phyloP scores from a whole-genome alignment of 2,329 filamentous ascomycete species.

The Colletotrichum acutatum region DNA sequence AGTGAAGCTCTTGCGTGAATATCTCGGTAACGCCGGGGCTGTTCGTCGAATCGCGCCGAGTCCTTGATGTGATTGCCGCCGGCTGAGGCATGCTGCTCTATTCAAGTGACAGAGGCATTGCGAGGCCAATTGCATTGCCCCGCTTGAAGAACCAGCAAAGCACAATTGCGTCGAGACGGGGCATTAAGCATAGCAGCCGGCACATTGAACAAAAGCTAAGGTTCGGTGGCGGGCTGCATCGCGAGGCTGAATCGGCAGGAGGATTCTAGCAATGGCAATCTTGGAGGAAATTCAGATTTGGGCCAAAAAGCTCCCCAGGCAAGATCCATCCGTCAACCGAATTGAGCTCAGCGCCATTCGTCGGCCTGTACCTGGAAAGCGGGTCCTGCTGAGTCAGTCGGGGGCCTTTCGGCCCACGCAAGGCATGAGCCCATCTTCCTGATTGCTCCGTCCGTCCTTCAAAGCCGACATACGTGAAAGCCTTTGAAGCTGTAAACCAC shows the following conservation, averaged over 20 bases:
- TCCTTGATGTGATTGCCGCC: slow-evolving; percentile 21
- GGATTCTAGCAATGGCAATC: neutral
- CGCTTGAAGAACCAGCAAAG: slow-evolving; percentile 17
- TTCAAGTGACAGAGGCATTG: slow-evolving; percentile 38
- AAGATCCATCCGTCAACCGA: slow-evolving; percentile 21
- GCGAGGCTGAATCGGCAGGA: slow-evolving; percentile 3
- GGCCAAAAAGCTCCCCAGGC: slow-evolving; percentile 3
- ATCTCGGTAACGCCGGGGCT: neutral
- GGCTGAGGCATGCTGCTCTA: slow-evolving; percentile 38
- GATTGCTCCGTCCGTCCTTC: slow-evolving; percentile 39
- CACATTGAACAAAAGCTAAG: neutral
- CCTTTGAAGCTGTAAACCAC: slow-evolving; percentile 36
- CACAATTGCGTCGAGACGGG: neutral
- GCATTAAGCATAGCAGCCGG: slow-evolving; percentile 29
- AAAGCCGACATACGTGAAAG: slow-evolving; percentile 40
- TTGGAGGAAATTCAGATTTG: neutral
- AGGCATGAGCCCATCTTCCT: slow-evolving; percentile 31
- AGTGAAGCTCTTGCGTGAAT: neutral
- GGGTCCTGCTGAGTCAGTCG: slow-evolving; percentile 26
- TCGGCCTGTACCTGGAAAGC: neutral
- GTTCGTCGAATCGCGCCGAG: slow-evolving; percentile 17
- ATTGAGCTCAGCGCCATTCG: slow-evolving; percentile 24
- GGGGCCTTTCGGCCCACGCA: slow-evolving; percentile 18
- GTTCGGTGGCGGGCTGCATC: slow-evolving; percentile 16
- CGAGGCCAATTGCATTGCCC: slow-evolving; percentile 37